These are phyloP conservation scores for Fusarium miscanthi DNA, from an alignment of 2,329 filamentous ascomycete genomes.

Conservation along the genomic window DNA sequence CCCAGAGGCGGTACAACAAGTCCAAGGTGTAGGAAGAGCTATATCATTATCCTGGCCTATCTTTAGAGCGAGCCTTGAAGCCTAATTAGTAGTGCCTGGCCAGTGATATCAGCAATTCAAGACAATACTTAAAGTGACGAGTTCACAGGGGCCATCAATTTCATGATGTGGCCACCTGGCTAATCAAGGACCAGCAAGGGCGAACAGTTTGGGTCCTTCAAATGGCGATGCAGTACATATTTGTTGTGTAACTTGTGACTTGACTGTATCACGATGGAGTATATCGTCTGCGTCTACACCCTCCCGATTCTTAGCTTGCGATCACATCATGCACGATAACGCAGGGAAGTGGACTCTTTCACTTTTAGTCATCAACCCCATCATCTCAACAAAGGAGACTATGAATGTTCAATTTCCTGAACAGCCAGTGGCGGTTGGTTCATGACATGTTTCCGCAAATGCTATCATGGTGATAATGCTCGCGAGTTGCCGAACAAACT, in stretches of 20 bases:
- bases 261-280: neutral
- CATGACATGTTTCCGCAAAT: neutral
- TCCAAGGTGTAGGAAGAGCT: accelerated
- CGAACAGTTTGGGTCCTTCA: neutral
- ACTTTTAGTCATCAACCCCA: neutral
- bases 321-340: neutral
- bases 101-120: neutral
- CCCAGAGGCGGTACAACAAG: neutral
- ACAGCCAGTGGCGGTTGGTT: neutral
- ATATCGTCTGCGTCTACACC: neutral
- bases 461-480: no score
- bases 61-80: neutral
- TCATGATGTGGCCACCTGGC: neutral
- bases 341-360: neutral
- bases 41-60: no score
- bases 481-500: neutral
- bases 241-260: neutral
- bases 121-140: neutral
- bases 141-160: neutral
- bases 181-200: neutral
- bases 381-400: neutral
- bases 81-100: neutral
- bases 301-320: neutral
- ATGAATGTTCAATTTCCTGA: neutral
- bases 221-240: neutral